Conservation (phyloP, 208 protist genomes). For the Acanthamoeba lenticulata region DNA sequence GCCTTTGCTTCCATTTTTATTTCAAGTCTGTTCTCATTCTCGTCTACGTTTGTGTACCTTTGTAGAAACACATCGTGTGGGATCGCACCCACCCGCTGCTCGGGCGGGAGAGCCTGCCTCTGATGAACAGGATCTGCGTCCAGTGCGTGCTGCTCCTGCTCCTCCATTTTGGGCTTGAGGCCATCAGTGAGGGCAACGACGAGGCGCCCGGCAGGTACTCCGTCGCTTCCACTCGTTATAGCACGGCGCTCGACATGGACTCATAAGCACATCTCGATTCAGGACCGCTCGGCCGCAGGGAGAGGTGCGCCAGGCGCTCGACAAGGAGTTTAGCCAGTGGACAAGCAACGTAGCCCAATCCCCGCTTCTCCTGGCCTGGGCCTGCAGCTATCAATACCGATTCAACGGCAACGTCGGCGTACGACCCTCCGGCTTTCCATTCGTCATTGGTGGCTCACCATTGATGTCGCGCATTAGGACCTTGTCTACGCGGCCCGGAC, state of each 20-base stretch:
- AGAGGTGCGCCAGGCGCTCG: not conserved
- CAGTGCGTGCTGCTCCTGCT: not conserved
- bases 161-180: not conserved
- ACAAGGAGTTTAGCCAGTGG: slow-evolving; percentile 25
- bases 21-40: no score
- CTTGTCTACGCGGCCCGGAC: not conserved
- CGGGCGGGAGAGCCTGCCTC: not conserved
- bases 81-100: not conserved
- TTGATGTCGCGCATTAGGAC: not conserved
- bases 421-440: no score
- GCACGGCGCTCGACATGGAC: no score
- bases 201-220: not conserved
- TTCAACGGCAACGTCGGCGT: not conserved
- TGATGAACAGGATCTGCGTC: not conserved
- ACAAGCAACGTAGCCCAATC: not conserved
- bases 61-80: not conserved
- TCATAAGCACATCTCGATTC: no score
- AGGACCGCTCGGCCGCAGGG: not conserved
- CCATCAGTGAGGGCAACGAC: not conserved
- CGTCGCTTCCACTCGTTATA: not conserved
- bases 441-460: no score
- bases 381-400: not conserved
- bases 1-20: no score
- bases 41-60: no score
- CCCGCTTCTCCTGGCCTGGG: slow-evolving; percentile 28